Base-by-base conservation (phyloP, 2,329 filamentous ascomycete genomes). In the Cordyceps pruinosa region DNA sequence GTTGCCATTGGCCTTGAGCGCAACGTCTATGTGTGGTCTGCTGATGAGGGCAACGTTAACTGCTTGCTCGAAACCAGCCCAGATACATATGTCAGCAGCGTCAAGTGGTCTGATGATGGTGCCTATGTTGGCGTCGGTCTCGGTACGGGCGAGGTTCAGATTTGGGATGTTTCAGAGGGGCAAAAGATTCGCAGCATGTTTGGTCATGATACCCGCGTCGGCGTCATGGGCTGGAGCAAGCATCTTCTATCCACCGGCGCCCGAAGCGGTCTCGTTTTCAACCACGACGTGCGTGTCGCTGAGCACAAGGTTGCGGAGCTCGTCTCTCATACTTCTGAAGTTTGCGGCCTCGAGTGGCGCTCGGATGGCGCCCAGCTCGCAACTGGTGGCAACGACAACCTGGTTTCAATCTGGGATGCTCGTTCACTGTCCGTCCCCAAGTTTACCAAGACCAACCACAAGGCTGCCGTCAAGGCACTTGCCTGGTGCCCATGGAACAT, bases 361-460 rank as follows among this genome's bases (percentile, higher is more conserved):
- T 87, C 92, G 19, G 94, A 99, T 70, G 94, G 94, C 65, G 90
- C 93, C 54, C 94, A 97, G 79, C 88, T 99, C 60, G 94, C 94
- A 54, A 97, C 94, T 56, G 94, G 94, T 67, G 94, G 92, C 72
- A 99, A 99, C 69, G 94, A 99, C 82, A 99, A 99, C 80, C 82
- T 99, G 56, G 94, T 99, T 64, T 95, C 90, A 67, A 99, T 99
- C 77, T 99, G 94, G 94, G 94, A 99, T 73, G 93, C 94, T 57
- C 90, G 94, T 51, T 94, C 90, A 9, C 82, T 99, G 59, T 86
- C 85, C 19, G 92, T 95, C 10, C 94, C 94, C 72, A 97, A 97
- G 78, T 97, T 97, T 80, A 94, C 91, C 75, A 99, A 99, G 86
- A 96, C 93, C 69, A 99, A 99, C 82, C 94, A 99, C 82, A 94